Evolutionary conservation across 768 basidiomycete genomes (phyloP).

Genomic region (Tricholoma bakamatsutake): DNA sequence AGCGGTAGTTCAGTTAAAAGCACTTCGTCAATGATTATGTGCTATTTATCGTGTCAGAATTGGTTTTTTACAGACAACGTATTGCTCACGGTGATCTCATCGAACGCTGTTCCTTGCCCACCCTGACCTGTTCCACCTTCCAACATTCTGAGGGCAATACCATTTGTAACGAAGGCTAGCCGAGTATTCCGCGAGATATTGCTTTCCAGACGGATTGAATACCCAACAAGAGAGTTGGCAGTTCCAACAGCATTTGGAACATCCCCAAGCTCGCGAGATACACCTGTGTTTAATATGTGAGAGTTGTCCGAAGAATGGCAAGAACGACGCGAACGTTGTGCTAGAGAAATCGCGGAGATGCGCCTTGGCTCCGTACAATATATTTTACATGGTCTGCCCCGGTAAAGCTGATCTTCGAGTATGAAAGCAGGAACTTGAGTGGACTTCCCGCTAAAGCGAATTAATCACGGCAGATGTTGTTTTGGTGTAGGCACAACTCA

Average conservation of each 20-base stretch:
- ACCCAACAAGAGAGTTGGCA: constrained; percentile 76
- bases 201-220: constrained; percentile 90
- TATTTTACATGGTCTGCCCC: constrained; percentile 82
- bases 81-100: constrained; percentile 81
- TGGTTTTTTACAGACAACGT: neutral
- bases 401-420: constrained; percentile 80
- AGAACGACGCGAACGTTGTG: constrained; percentile 52
- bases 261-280: constrained; percentile 91
- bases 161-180: constrained; percentile 84
- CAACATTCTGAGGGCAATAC: constrained; percentile 96
- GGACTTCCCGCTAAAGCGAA: constrained; percentile 74
- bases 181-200: constrained; percentile 75
- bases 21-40: constrained; percentile 94
- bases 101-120: constrained; percentile 76
- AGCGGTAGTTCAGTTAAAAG: constrained; percentile 6
- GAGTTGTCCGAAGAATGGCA: neutral
- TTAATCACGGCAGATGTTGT: constrained; percentile 1
- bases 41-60: constrained; percentile 38
- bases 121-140: constrained; percentile 71
- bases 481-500: constrained; percentile 13
- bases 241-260: constrained; percentile 73
- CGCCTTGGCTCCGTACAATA: constrained; percentile 94
- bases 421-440: constrained; percentile 95
- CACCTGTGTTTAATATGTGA: constrained; percentile 31
- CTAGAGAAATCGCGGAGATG: constrained; percentile 93